phyloP scores from a whole-genome alignment of 2,329 filamentous ascomycete species.

The Fusarium haematococcum region DNA sequence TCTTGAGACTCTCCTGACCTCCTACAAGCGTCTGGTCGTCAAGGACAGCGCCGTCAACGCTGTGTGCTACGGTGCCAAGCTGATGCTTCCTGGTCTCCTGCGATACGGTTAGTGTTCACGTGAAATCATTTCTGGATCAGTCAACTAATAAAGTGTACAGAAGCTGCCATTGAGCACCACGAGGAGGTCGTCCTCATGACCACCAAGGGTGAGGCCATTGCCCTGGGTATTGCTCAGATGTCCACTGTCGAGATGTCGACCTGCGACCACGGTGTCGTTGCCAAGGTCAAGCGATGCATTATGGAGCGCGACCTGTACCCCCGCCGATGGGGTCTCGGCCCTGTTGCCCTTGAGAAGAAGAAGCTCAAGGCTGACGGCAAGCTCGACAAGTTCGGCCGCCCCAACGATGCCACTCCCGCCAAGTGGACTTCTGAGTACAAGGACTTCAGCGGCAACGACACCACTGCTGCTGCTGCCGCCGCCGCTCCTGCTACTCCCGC shows the following conservation, averaged over 20 bases:
- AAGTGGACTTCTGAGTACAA: conserved; percentile 95
- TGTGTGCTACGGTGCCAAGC: conserved; percentile 97
- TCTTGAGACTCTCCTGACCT: conserved; percentile 89
- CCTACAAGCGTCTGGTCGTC: conserved; percentile 97
- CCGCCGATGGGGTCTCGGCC: conserved; percentile 94
- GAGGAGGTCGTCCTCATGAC: conserved; percentile 99
- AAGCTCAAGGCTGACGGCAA: conserved; percentile 99
- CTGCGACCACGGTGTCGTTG: conserved; percentile 97
- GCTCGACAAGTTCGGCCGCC: conserved; percentile 95
- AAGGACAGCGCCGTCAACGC: conserved; percentile 89
- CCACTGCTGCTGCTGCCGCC: conserved; percentile 58
- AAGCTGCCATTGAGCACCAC: conserved; percentile 90
- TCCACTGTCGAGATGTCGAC: conserved; percentile 96
- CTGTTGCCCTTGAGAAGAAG: conserved; percentile 97
- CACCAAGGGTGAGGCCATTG: conserved; percentile 98
- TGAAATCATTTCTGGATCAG: conserved; percentile 8
- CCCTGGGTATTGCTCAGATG: conserved; percentile 96
- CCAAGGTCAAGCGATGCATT: conserved; percentile 99
- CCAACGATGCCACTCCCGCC: conserved; percentile 92
- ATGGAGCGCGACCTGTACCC: conserved; percentile 99
- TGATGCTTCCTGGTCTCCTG: conserved; percentile 97
- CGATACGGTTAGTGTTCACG: conserved; percentile 77
- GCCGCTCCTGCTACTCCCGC: conserved; percentile 54
- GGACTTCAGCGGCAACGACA: conserved; percentile 77
- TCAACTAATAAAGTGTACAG: conserved; percentile 58